A percentile compares a stretch with the other conserved stretches of the same genome.
Conservation (phyloP, 768 basidiomycete genomes). For the Ramaria sp. region DNA sequence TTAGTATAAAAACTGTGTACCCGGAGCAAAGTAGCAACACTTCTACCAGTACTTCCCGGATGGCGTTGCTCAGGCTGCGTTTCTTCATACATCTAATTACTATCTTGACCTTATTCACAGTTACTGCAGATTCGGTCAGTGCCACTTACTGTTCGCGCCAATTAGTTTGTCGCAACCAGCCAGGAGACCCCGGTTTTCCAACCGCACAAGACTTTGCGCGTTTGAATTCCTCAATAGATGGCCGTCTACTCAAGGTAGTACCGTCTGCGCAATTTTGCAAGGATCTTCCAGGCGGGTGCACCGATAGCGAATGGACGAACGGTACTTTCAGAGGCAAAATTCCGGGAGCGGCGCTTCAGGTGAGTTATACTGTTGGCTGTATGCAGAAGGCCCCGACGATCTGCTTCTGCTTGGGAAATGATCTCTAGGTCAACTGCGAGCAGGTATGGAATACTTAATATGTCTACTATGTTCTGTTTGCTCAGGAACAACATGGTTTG, state of each 20-base stretch:
- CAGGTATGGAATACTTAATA: conserved; percentile 1
- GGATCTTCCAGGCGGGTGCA: not conserved
- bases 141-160: no score
- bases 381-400: not conserved
- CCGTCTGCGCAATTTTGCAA: not conserved
- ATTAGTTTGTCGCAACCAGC: not conserved
- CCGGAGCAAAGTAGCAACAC: no score
- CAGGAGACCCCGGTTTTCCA: not conserved
- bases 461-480: not conserved
- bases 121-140: no score
- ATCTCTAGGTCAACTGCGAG: conserved; percentile 9
- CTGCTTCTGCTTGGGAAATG: no score
- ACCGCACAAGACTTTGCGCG: not conserved
- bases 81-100: no score
- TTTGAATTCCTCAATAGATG: conserved; percentile 3
- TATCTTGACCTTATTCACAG: no score
- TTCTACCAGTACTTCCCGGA: no score
- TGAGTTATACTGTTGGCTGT: not conserved
- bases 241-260: not conserved
- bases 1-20: no score
- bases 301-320: conserved; percentile 1
- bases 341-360: conserved; percentile 5
- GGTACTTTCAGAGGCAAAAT: not conserved
- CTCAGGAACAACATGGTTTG: not conserved
- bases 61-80: no score